Evolutionary conservation across 352 stramenopile genomes (phyloP).

Genomic region (Blastocystis sp.): DNA sequence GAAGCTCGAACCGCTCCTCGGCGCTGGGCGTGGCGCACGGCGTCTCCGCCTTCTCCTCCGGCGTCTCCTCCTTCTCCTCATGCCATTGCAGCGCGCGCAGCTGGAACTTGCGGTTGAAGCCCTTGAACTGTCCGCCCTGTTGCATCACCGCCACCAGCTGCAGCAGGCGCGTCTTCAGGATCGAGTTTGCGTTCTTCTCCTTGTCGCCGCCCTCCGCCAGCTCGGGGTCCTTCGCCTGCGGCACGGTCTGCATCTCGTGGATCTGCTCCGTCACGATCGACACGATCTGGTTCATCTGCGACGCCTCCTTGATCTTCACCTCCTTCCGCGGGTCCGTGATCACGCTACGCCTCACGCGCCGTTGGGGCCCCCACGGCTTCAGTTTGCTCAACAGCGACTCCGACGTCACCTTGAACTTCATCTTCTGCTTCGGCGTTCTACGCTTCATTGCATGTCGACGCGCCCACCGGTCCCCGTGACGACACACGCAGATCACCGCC

Average conservation of each 20-base stretch:
- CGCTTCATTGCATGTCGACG: not conserved
- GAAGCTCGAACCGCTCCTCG: constrained; percentile 20
- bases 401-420: constrained; percentile 82
- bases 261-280: constrained; percentile 74
- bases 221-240: constrained; percentile 79
- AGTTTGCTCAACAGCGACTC: constrained; percentile 31
- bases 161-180: constrained; percentile 77
- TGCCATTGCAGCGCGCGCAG: constrained; percentile 81
- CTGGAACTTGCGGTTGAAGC: constrained; percentile 98
- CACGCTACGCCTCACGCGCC: constrained; percentile 5
- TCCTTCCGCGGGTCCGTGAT: constrained; percentile 76
- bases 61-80: constrained; percentile 70
- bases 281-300: constrained; percentile 78
- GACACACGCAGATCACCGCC: constrained; percentile 95
- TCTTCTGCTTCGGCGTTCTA: constrained; percentile 95
- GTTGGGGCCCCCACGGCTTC: not conserved
- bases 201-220: constrained; percentile 81
- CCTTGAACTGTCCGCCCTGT: constrained; percentile 87
- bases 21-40: no score
- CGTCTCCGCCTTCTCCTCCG: not conserved
- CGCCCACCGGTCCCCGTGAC: constrained; percentile 87
- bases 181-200: constrained; percentile 72
- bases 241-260: constrained; percentile 76
- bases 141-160: constrained; percentile 93
- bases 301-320: constrained; percentile 81